Evolutionary conservation across 441 rosid species (phyloP).

Genomic region (Rhodomyrtus psidioides): DNA sequence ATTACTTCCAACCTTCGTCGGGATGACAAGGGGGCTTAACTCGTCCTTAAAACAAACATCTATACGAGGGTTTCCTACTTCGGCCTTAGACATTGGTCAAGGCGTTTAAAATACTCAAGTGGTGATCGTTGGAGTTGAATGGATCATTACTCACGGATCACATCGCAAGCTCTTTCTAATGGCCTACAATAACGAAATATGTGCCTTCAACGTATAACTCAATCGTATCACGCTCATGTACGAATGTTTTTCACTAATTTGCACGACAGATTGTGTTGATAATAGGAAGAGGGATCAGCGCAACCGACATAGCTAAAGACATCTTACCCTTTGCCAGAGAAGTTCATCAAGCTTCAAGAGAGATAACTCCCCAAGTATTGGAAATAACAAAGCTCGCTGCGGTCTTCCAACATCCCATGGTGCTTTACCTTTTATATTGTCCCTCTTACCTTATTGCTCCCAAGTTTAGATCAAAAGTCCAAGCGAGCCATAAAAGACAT

Average conservation of each 20-base stretch:
- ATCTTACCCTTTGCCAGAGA: background rate
- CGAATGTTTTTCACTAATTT: background rate
- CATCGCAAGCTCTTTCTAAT: background rate
- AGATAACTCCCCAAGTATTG: background rate
- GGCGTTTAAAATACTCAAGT: no score
- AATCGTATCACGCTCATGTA: background rate
- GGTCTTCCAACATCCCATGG: background rate
- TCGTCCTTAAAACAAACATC: background rate
- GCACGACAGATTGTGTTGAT: background rate
- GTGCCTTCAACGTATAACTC: background rate
- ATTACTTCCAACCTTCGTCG: background rate
- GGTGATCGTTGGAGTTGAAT: background rate
- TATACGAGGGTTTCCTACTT: background rate
- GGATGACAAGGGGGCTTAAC: background rate
- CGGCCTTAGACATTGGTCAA: background rate
- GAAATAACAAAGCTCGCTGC: background rate
- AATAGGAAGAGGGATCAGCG: background rate
- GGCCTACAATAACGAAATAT: background rate
- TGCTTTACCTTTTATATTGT: background rate
- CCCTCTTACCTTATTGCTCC: background rate
- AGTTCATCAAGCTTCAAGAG: slow-evolving; percentile 2
- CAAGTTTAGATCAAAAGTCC: background rate
- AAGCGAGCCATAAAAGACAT: background rate
- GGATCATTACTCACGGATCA: background rate
- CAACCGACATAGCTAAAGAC: background rate